A percentile compares a stretch with the other conserved stretches of the same genome.
These are phyloP conservation scores for Collybia nuda DNA, from an alignment of 768 basidiomycete genomes.

Conservation along the genomic window DNA sequence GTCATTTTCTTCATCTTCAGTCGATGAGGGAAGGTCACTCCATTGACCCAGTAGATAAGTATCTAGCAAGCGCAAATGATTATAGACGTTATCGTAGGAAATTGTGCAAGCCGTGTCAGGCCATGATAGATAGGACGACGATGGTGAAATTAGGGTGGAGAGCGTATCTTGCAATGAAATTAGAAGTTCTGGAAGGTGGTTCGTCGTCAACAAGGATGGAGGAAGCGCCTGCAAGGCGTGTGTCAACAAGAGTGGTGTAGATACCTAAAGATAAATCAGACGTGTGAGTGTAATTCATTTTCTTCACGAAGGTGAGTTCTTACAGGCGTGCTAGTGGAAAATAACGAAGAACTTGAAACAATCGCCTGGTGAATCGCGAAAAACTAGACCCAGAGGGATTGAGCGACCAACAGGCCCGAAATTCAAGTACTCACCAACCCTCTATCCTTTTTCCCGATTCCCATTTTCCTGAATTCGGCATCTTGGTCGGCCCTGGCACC, in stretches of 20 bases:
- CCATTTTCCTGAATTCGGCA: constrained; percentile 47
- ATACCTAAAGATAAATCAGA: constrained; percentile 36
- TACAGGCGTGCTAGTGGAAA: constrained; percentile 32
- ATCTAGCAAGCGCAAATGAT: constrained; percentile 62
- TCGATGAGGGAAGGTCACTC: constrained; percentile 20
- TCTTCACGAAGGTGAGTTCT: constrained; percentile 11
- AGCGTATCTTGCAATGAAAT: constrained; percentile 26
- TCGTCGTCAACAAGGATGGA: constrained; percentile 33
- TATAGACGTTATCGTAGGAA: constrained; percentile 46
- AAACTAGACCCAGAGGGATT: constrained; percentile 23
- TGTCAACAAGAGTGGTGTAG: constrained; percentile 53
- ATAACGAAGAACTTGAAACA: constrained; percentile 32
- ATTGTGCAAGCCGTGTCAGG: constrained; percentile 15
- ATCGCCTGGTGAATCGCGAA: constrained; percentile 34
- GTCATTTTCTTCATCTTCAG: constrained; percentile 3
- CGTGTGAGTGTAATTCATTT: not conserved
- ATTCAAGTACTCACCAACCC: constrained; percentile 40
- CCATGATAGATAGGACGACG: constrained; percentile 31
- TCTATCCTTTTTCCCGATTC: constrained; percentile 59
- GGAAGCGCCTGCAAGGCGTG: constrained; percentile 50
- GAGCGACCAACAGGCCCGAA: not conserved
- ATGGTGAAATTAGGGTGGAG: constrained; percentile 37
- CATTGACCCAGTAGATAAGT: constrained; percentile 62
- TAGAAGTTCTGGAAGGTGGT: constrained; percentile 34
- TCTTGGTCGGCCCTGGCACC: constrained; percentile 23